These are phyloP conservation scores for Neovahlkampfia damariscottae DNA, from an alignment of 78 protist species.

Conservation along the genomic window DNA sequence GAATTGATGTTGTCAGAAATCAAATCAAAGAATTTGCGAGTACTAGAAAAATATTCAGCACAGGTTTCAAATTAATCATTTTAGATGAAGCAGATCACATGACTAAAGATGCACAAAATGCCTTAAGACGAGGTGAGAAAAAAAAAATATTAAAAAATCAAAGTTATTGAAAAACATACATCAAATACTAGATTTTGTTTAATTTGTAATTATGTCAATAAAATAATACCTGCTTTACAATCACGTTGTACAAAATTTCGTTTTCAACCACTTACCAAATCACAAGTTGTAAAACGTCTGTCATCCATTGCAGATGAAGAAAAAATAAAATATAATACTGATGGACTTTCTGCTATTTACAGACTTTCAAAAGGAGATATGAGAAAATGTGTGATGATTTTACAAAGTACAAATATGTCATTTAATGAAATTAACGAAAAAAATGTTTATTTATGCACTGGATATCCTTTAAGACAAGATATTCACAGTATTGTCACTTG, in stretches of 20 bases:
- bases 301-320: slow-evolving; percentile 49
- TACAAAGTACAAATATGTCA: slow-evolving; percentile 48
- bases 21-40: slow-evolving; percentile 72
- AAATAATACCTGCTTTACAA: slow-evolving; percentile 91
- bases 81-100: slow-evolving; percentile 92
- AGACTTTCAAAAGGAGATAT: slow-evolving; percentile 41
- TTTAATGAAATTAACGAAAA: slow-evolving; percentile 16
- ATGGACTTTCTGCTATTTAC: slow-evolving; percentile 25
- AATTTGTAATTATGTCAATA: slow-evolving; percentile 88
- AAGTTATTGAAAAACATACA: slow-evolving; percentile 83
- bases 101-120: slow-evolving; percentile 82
- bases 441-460: slow-evolving; percentile 59
- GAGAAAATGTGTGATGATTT: slow-evolving; percentile 53
- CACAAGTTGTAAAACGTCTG: slow-evolving; percentile 36
- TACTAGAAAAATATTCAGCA: slow-evolving; percentile 22
- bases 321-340: neutral
- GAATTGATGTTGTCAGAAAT: slow-evolving; percentile 79
- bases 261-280: slow-evolving; percentile 68
- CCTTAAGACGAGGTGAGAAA: slow-evolving; percentile 70
- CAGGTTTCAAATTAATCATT: slow-evolving; percentile 60
- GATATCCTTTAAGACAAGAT: slow-evolving; percentile 55
- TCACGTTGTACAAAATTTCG: slow-evolving; percentile 93
- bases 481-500: slow-evolving; percentile 9
- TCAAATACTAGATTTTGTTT: slow-evolving; percentile 86
- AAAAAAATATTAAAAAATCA: neutral